Conservation (phyloP, 768 basidiomycete genomes). For the Kwoniella pini region DNA sequence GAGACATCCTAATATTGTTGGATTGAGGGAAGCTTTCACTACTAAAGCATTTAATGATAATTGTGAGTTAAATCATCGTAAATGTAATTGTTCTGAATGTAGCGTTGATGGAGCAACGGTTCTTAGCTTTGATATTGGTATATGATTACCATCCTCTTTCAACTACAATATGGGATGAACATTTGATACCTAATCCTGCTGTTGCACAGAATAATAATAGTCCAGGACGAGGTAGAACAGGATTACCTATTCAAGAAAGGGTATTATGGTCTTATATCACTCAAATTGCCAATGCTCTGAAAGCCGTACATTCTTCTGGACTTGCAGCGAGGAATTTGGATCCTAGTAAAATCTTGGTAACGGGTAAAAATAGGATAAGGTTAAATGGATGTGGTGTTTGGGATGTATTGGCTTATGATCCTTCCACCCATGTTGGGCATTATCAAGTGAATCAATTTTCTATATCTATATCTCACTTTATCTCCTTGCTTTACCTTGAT, state of each 20-base stretch:
- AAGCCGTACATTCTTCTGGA: conserved; percentile 76
- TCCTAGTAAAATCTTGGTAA: conserved; percentile 79
- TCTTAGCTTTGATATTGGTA: conserved; percentile 79
- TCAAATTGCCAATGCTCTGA: conserved; percentile 85
- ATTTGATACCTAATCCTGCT: conserved; percentile 61
- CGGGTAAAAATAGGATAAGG: conserved; percentile 85
- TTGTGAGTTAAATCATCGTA: conserved; percentile 69
- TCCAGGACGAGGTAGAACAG: conserved; percentile 55
- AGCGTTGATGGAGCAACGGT: too few relatives aligned
- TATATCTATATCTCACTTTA: neutral
- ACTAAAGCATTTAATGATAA: conserved; percentile 88
- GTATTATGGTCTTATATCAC: conserved; percentile 90
- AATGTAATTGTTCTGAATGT: too few relatives aligned
- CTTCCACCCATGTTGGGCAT: conserved; percentile 18
- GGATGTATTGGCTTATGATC: conserved; percentile 78
- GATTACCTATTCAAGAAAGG: conserved; percentile 68
- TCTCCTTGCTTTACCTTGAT: neutral
- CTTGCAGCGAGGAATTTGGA: conserved; percentile 81
- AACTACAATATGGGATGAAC: conserved; percentile 72
- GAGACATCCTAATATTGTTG: conserved; percentile 79
- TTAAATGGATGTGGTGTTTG: conserved; percentile 82
- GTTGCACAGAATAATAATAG: neutral
- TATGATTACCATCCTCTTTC: conserved; percentile 86
- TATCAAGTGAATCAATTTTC: conserved; percentile 23
- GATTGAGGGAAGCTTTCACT: conserved; percentile 89